These are phyloP conservation scores for Euclidium syriacum DNA, from an alignment of 345 rosid species.

Conservation along the genomic window DNA sequence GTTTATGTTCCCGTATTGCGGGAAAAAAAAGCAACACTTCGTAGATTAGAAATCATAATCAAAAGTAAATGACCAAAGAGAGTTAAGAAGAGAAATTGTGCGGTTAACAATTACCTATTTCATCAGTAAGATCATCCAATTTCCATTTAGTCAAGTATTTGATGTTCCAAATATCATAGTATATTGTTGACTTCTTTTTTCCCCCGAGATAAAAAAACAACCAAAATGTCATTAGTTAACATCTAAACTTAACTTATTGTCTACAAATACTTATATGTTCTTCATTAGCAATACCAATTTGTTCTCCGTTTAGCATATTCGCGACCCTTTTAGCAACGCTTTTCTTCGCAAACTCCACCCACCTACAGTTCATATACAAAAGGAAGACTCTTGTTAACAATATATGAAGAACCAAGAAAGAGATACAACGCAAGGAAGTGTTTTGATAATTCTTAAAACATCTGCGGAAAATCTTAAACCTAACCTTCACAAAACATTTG, in stretches of 20 bases:
- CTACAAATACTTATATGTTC: not conserved
- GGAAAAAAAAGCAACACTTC: constrained; percentile 29
- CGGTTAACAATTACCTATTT: constrained; percentile 54
- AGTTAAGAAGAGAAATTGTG: not conserved
- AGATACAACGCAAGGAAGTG: not conserved
- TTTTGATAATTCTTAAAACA: not conserved
- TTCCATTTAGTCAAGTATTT: constrained; percentile 90
- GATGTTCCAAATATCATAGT: constrained; percentile 90
- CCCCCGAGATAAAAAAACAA: constrained; percentile 48
- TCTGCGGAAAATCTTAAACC: constrained; percentile 6
- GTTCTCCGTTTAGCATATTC: constrained; percentile 84
- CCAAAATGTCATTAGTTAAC: not conserved
- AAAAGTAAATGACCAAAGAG: not conserved
- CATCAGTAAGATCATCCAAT: constrained; percentile 93
- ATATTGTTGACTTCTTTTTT: constrained; percentile 69
- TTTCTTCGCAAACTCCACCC: constrained; percentile 91
- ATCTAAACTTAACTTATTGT: not conserved
- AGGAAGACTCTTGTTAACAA: not conserved
- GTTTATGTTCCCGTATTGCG: constrained; percentile 75
- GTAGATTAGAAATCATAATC: constrained; percentile 12
- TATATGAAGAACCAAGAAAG: not conserved
- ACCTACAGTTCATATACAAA: constrained; percentile 40
- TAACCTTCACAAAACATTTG: constrained; percentile 82
- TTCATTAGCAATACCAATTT: constrained; percentile 48
- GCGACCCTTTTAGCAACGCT: constrained; percentile 75